Conservation (phyloP, 805 yeast genomes). For the Priceomyces carsonii region DNA sequence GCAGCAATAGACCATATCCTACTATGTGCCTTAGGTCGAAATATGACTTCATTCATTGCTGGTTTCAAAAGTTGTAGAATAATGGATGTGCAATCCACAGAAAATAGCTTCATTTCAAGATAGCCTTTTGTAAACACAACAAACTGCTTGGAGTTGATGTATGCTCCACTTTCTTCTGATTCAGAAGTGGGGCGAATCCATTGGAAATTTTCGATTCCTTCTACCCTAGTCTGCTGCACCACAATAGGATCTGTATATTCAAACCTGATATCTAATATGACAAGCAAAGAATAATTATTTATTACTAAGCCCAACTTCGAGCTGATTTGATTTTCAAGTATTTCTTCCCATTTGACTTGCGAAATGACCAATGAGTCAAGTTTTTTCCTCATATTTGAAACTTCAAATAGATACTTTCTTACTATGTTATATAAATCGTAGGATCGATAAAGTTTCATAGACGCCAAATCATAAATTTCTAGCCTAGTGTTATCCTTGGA, state of each 20-base stretch:
- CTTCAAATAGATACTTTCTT: conserved; percentile 1
- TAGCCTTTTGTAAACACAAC: conserved; percentile 27
- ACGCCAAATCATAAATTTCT: conserved; percentile 2
- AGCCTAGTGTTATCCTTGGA: not conserved
- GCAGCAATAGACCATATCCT: conserved; percentile 35
- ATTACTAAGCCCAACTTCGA: conserved; percentile 34
- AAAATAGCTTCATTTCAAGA: conserved; percentile 33
- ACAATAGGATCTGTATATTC: conserved; percentile 25
- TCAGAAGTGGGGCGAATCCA: conserved; percentile 33
- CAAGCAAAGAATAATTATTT: conserved; percentile 16
- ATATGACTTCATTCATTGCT: conserved; percentile 13
- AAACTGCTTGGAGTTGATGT: conserved; percentile 33
- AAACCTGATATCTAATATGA: conserved; percentile 24
- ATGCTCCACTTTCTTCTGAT: conserved; percentile 24
- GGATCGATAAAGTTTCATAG: conserved; percentile 6
- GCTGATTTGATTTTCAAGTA: conserved; percentile 8
- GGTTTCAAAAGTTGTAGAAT: conserved; percentile 37
- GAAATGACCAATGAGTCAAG: conserved; percentile 1
- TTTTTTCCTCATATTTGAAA: not conserved
- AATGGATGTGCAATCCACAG: conserved; percentile 35
- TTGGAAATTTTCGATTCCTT: conserved; percentile 30
- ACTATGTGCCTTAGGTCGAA: conserved; percentile 17
- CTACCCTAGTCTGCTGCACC: conserved; percentile 27
- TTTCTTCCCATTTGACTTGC: conserved; percentile 26
- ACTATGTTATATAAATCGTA: conserved; percentile 9